A percentile compares a stretch with the other conserved stretches of the same genome.
Conservation (phyloP, 139 green algal species). For the Picochlorum sp. region DNA sequence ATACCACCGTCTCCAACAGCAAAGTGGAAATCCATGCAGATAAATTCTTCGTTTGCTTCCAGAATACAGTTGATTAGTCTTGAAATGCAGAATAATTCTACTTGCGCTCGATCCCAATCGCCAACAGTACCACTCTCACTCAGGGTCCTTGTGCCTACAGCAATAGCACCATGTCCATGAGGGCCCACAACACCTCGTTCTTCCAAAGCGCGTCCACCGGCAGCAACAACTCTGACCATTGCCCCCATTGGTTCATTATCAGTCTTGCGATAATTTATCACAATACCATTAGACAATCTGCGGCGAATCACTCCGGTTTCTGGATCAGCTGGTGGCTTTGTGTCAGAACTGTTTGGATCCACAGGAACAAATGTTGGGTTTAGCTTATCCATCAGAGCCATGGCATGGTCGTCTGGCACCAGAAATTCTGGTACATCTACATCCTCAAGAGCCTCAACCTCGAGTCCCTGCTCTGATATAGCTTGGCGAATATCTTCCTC, state of each 20-base stretch:
- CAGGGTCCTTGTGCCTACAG: conserved; percentile 72
- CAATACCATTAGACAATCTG: conserved; percentile 85
- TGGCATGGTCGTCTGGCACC: conserved; percentile 52
- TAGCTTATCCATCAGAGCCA: conserved; percentile 40
- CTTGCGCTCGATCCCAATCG: conserved; percentile 68
- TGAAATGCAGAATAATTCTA: conserved; percentile 92
- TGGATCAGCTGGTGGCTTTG: conserved; percentile 5
- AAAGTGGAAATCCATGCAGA: conserved; percentile 92
- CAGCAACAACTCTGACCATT: conserved; percentile 76
- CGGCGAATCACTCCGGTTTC: conserved; percentile 67
- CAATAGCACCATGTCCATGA: conserved; percentile 58
- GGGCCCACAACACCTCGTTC: conserved; percentile 32
- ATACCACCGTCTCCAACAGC: conserved; percentile 46
- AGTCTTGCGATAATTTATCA: conserved; percentile 78
- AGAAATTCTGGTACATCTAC: conserved; percentile 66
- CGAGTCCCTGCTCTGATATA: conserved; percentile 42
- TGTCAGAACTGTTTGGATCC: neutral
- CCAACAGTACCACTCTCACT: conserved; percentile 76
- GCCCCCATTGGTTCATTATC: conserved; percentile 87
- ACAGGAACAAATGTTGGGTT: conserved; percentile 66
- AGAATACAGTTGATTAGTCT: conserved; percentile 92
- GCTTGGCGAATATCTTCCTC: conserved; percentile 57
- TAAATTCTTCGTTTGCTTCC: conserved; percentile 92
- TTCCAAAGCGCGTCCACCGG: conserved; percentile 65
- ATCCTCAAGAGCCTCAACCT: conserved; percentile 52